These are phyloP conservation scores for Exidia glandulosa DNA, from an alignment of 768 basidiomycete species.

Conservation along the genomic window DNA sequence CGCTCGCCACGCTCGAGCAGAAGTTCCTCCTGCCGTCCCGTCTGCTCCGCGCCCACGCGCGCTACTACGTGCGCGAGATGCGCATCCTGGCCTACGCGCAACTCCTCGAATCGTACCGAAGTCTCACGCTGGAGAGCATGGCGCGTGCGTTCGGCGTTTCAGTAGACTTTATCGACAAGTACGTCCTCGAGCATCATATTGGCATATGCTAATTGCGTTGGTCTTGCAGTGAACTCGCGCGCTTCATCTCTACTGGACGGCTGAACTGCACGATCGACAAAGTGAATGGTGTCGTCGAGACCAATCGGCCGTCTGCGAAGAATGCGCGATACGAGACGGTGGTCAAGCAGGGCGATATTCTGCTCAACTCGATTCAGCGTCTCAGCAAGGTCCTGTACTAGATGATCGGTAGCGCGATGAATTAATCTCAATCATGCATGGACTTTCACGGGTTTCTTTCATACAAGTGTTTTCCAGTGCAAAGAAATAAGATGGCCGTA, in stretches of 20 bases:
- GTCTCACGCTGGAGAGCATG: slow-evolving; percentile 80
- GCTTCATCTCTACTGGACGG: slow-evolving; percentile 81
- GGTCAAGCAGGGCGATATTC: slow-evolving; percentile 83
- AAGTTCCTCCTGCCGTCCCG: slow-evolving; percentile 80
- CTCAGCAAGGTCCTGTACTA: slow-evolving; percentile 78
- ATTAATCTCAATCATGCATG: too few species aligned
- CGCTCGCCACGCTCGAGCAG: slow-evolving; percentile 84
- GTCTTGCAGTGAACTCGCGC: slow-evolving; percentile 69
- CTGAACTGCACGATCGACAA: slow-evolving; percentile 87
- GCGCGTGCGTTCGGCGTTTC: slow-evolving; percentile 82
- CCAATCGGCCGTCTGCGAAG: slow-evolving; percentile 66
- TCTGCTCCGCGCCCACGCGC: slow-evolving; percentile 72
- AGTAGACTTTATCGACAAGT: slow-evolving; percentile 79
- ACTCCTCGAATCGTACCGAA: slow-evolving; percentile 83
- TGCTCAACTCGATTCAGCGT: slow-evolving; percentile 79
- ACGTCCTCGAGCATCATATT: slow-evolving; percentile 20
- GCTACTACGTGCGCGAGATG: slow-evolving; percentile 92
- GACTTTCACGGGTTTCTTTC: too few species aligned
- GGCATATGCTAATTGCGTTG: neutral
- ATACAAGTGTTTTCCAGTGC: too few species aligned
- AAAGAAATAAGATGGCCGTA: too few species aligned
- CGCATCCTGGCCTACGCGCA: slow-evolving; percentile 88
- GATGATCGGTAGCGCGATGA: too few species aligned
- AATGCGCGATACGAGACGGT: slow-evolving; percentile 86
- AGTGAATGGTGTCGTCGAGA: slow-evolving; percentile 89